phyloP scores from a whole-genome alignment of 306 rosid genomes.

The Cucurbita pepo region DNA sequence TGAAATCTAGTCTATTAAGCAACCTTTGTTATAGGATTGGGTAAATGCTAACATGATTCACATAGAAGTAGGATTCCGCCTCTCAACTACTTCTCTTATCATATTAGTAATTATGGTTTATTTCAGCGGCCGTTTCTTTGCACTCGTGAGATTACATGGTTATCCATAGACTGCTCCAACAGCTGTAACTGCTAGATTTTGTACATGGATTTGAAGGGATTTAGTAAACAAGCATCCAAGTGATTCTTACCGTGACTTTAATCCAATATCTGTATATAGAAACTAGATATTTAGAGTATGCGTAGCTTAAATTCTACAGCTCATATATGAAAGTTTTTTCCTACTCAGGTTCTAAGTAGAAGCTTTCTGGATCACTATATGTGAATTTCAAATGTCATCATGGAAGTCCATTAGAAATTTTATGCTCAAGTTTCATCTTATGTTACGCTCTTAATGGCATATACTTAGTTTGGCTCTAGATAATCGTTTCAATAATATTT shows the following conservation, averaged over 20 bases:
- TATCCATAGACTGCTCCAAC: neutral
- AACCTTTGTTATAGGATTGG: conserved; percentile 42
- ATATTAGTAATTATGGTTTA: neutral
- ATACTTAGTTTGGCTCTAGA: neutral
- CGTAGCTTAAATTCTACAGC: neutral
- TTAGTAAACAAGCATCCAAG: neutral
- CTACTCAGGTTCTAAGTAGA: neutral
- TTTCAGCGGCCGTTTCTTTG: neutral
- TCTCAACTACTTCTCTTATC: neutral
- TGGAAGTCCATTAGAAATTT: neutral
- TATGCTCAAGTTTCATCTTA: neutral
- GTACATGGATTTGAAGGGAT: neutral
- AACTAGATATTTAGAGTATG: neutral
- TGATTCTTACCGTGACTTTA: neutral
- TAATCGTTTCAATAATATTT: neutral
- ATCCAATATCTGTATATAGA: neutral
- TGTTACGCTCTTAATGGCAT: neutral
- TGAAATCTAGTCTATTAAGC: conserved; percentile 4
- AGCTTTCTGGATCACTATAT: neutral
- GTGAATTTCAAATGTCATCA: neutral
- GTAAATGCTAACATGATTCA: conserved; percentile 19
- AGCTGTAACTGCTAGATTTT: neutral
- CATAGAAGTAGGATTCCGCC: conserved; percentile 12
- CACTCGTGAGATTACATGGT: neutral
- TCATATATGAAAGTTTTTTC: neutral